These are phyloP conservation scores for Auriscalpium orientale DNA, from an alignment of 768 basidiomycete genomes.

Conservation along the genomic window DNA sequence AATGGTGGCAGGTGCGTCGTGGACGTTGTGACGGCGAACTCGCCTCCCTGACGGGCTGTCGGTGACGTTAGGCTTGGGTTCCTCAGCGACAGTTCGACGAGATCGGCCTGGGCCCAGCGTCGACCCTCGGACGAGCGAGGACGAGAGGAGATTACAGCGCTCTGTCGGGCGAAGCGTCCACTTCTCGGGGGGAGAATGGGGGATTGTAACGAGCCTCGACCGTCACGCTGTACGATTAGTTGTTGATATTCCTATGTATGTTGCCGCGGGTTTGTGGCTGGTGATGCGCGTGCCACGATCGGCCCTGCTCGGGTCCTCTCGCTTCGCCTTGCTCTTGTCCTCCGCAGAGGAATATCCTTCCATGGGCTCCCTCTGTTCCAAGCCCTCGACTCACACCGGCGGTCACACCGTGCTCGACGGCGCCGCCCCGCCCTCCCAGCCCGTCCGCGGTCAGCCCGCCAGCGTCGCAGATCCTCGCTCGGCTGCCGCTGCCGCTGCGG, in stretches of 20 bases:
- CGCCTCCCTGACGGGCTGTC: constrained; percentile 1
- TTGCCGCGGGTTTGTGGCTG: background rate
- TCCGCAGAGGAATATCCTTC: background rate
- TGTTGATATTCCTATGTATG: background rate
- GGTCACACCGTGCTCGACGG: constrained; percentile 22
- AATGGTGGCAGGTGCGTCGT: constrained; percentile 74
- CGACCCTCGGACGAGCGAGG: background rate
- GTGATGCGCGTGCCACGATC: no score
- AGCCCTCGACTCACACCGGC: constrained; percentile 23
- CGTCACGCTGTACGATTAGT: background rate
- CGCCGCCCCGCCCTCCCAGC: background rate
- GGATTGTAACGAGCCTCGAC: background rate
- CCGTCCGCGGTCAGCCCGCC: background rate
- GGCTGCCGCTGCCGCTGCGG: constrained; percentile 31
- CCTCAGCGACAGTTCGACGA: constrained; percentile 11
- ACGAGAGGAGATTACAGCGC: constrained; percentile 4
- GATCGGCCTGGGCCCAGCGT: background rate
- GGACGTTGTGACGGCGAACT: constrained; percentile 10
- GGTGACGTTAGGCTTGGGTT: background rate
- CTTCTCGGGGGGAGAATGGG: background rate
- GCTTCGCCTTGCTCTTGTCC: background rate
- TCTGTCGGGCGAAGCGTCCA: background rate
- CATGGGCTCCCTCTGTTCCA: constrained; percentile 32
- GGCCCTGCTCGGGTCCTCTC: background rate
- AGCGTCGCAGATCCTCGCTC: constrained; percentile 18